Base-by-base conservation (phyloP, 352 stramenopile species). In the Phytophthora litchii region DNA sequence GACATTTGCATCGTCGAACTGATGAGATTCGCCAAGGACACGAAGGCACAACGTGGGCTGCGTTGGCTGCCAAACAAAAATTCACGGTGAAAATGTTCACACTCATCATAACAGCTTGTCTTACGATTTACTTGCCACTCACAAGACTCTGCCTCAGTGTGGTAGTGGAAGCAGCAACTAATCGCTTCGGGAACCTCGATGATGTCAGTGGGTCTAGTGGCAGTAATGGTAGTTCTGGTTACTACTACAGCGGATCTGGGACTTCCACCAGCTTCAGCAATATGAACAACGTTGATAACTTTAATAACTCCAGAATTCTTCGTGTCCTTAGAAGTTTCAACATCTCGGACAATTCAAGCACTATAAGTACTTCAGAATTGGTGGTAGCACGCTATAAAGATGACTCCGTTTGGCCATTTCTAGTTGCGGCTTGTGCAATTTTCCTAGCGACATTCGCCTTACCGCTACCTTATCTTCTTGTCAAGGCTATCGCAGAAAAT, bases 11-110 rank as follows among this genome's bases (percentile, higher is more conserved):
- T 55, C 65, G 65, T 35, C 52, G 67, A 29, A 51, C 59, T 1
- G 77, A 84, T 25, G 72, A 82, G 56, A 66, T 88, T 8, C 69
- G 72, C 6, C 70, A 82, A 46, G 74, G 72, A 10, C 61, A 82
- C 31, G 74, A 84, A 59, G 74, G 63, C 2, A 57, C 48, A 1
- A 74, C 70, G 4, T 83, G 68, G 74, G 72, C 75, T 2, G 40
- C 54, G 2, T 23, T 83, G 0, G 68, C 69, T 4, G 43, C 45
- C 0, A 81, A 78, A 27, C 66, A 74, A 36, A 64, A 71, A 25
- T 58, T 62, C 35, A 63, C 58, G 46, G 58, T 76, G 25, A 76
- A 77, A 50, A 6, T 70, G 6, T 70, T 71, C 23, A 85, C 75
- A 8, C 67, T 59, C 29, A 57, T 81, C 4, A 68, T 81, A 23